Conservation (phyloP, 2,329 filamentous ascomycete species). For the Phyllosticta ampelicida region DNA sequence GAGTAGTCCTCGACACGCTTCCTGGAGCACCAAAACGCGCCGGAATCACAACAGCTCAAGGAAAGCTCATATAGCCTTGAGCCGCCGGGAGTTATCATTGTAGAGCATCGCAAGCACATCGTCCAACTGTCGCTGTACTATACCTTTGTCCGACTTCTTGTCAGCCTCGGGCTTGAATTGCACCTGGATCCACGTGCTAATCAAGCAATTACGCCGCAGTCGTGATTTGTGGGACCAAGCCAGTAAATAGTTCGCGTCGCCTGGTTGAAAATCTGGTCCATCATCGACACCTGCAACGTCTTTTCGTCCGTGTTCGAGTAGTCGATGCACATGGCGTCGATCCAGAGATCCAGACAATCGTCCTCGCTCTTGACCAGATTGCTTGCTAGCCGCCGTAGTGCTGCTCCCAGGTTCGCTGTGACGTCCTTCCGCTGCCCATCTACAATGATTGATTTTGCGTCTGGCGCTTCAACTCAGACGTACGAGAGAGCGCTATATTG, state of each 20-base stretch:
- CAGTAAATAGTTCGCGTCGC: constrained; percentile 9
- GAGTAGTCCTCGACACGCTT: constrained; percentile 4
- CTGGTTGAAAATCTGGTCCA: constrained; percentile 11
- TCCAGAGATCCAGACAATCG: constrained; percentile 10
- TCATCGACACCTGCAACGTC: constrained; percentile 8
- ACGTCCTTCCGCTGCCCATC: constrained; percentile 9
- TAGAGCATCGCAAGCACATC: background rate
- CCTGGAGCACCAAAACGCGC: constrained; percentile 14
- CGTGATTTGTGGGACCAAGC: constrained; percentile 13
- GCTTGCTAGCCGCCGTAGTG: constrained; percentile 3
- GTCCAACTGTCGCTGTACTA: background rate
- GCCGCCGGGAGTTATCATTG: background rate
- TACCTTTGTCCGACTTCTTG: background rate
- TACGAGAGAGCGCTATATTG: constrained; percentile 13
- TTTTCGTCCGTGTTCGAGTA: constrained; percentile 11
- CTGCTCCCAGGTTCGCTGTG: constrained; percentile 11
- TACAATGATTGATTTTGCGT: constrained; percentile 8
- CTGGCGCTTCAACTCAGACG: constrained; percentile 11
- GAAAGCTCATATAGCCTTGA: background rate
- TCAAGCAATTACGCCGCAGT: background rate
- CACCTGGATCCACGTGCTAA: background rate
- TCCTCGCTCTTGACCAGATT: constrained; percentile 1
- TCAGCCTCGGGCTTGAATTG: background rate
- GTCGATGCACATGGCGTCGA: constrained; percentile 14
- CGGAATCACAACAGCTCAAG: constrained; percentile 11